phyloP scores from a whole-genome alignment of 805 yeast species.

The Suhomyces faveliae region DNA sequence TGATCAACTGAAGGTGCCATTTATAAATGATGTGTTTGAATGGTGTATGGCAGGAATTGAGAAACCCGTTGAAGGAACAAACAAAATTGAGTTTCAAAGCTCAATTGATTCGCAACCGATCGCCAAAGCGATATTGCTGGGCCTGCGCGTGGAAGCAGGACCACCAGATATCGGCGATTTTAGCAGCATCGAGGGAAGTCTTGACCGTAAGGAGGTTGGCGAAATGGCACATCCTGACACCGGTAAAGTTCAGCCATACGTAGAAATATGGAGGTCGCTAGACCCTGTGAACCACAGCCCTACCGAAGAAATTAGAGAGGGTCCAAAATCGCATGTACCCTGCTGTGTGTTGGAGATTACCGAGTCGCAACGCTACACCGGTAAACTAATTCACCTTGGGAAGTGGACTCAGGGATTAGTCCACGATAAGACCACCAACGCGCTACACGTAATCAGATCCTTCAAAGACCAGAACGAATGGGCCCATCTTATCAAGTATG shows the following conservation, averaged over 20 bases:
- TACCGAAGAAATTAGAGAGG: conserved; percentile 23
- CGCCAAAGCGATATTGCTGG: conserved; percentile 23
- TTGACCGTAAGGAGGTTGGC: conserved; percentile 50
- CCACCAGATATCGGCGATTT: conserved; percentile 49
- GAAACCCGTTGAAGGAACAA: conserved; percentile 33
- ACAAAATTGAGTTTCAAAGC: conserved; percentile 40
- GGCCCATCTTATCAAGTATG: conserved; percentile 27
- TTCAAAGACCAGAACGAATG: conserved; percentile 19
- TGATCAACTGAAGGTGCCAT: background rate
- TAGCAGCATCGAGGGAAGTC: conserved; percentile 33
- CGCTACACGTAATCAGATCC: conserved; percentile 26
- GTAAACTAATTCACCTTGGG: conserved; percentile 48
- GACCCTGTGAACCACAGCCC: conserved; percentile 38
- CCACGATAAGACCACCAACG: conserved; percentile 20
- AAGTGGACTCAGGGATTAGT: conserved; percentile 53
- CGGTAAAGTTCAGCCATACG: conserved; percentile 41
- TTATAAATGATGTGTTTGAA: conserved; percentile 41
- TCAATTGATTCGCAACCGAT: conserved; percentile 43
- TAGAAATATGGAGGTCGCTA: conserved; percentile 56
- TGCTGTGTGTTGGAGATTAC: conserved; percentile 24
- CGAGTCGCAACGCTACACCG: conserved; percentile 27
- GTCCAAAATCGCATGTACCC: conserved; percentile 4
- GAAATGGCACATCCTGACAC: conserved; percentile 47
- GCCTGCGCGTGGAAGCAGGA: conserved; percentile 28
- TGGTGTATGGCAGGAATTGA: conserved; percentile 60